Percentiles rank a stretch among this genome's conserved stretches.
phyloP scores from a whole-genome alignment of 2,329 filamentous ascomycete genomes.

The Fusarium armeniacum region DNA sequence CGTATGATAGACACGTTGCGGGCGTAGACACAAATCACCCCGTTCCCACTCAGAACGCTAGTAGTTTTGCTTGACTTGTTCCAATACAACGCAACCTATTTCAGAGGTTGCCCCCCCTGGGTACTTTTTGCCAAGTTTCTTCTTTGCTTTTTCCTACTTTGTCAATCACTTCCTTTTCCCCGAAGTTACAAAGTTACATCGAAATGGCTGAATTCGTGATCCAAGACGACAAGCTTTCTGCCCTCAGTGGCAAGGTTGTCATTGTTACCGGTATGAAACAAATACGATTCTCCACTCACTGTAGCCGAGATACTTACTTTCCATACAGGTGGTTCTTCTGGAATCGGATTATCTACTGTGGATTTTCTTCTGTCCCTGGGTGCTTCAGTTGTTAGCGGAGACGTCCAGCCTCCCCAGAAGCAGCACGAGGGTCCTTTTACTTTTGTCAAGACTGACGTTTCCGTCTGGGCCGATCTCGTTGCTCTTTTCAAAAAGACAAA shows the following conservation, averaged over 20 bases:
- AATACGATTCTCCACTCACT: neutral
- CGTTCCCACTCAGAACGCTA: neutral
- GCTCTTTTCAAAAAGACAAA: constrained; percentile 66
- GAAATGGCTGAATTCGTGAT: constrained; percentile 4
- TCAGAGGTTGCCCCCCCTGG: neutral
- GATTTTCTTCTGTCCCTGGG: constrained; percentile 65
- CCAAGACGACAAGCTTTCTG: constrained; percentile 5
- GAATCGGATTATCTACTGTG: constrained; percentile 71
- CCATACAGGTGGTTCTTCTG: constrained; percentile 66
- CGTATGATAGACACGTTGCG: neutral
- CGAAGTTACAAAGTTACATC: neutral
- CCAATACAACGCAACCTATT: neutral
- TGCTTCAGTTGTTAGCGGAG: constrained; percentile 68
- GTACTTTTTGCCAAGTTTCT: neutral
- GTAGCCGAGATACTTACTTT: neutral
- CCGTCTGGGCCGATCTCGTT: constrained; percentile 64
- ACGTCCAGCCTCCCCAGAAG: constrained; percentile 61
- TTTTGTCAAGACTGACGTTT: constrained; percentile 62
- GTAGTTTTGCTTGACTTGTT: neutral
- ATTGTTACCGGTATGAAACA: constrained; percentile 60
- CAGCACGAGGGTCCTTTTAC: constrained; percentile 48
- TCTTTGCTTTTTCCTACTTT: neutral
- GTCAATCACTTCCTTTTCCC: neutral
- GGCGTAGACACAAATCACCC: neutral
- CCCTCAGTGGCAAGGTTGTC: constrained; percentile 60